phyloP scores from a whole-genome alignment of 306 rosid genomes.

The Quercus ilex region DNA sequence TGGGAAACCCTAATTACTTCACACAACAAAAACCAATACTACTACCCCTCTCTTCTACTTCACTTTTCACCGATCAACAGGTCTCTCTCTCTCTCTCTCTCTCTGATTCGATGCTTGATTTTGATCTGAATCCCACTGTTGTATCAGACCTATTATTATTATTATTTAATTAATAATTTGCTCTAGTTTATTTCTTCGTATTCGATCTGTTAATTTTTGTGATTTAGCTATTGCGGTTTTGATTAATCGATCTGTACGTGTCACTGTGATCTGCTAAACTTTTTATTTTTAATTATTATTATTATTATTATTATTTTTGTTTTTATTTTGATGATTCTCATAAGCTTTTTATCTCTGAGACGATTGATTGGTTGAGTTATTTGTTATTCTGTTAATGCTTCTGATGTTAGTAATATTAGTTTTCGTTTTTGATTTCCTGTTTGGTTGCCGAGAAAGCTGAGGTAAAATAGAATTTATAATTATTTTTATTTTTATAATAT shows the following conservation, averaged over 20 bases:
- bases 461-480: not conserved
- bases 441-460: not conserved
- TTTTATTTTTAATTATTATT: too few species aligned
- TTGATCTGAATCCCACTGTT: not conserved
- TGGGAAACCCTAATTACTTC: slow-evolving; percentile 49
- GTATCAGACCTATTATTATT: not conserved
- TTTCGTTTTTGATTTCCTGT: not conserved
- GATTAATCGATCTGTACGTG: slow-evolving; percentile 28
- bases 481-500: not conserved
- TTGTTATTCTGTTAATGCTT: not conserved
- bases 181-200: not conserved
- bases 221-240: not conserved
- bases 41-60: not conserved
- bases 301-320: too few species aligned
- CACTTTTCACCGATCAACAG: slow-evolving; percentile 22
- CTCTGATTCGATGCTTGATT: not conserved
- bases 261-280: not conserved
- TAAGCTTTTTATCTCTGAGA: not conserved
- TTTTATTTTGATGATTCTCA: not conserved
- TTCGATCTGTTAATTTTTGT: not conserved
- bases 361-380: not conserved
- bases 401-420: not conserved
- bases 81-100: slow-evolving; percentile 6
- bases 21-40: not conserved
- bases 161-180: not conserved